Base-by-base conservation (phyloP, 2,329 filamentous ascomycete species). In the Didymosphaeria variabile region DNA sequence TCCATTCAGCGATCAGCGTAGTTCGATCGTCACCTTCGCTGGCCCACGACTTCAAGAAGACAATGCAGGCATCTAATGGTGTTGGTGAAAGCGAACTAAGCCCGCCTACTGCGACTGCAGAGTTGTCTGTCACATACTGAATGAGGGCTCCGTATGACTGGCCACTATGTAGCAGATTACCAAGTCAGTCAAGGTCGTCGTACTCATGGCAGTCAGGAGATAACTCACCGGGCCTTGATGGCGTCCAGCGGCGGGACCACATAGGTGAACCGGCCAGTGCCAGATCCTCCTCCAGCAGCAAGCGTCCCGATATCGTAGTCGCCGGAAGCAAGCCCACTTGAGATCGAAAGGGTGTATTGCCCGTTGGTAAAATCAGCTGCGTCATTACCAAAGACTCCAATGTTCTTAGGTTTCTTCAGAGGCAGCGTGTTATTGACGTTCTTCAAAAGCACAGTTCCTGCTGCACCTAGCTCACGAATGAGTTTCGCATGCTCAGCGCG, bases 31-130 rank as follows among this genome's bases (percentile, higher is more conserved):
- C 64, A 31, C 81, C 80, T 67, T 85, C 82, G 1, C 70, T 74
- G 0, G 81, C 81, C 70, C 74, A 84, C 5, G 71, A 84, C 83
- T 88, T 88, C 54, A 88, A 74, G 72, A 88, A 87, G 7, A 88
- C 83, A 3, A 88, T 72, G 68, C 65, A 81, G 3, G 86, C 83
- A 12, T 82, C 79, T 5, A 70, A 64, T 1, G 82, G 69, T n/a
- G 66, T 52, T 32, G 81, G 79, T 26, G 72, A 70, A 9, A 72
- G 62, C 21, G 46, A 61, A 9, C 59, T 15, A 8, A 73, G 57
- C 5, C 73, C 70, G 1, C 68, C 74, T 7, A 64, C 57, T 6
- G 71, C 72, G 51, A 76, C 78, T 46, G 70, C 63, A 2, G 66
- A 66, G 62, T 83, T 82, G 62, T 80, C 72, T 2, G 79, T 73